These are phyloP conservation scores for Vitis riparia DNA, from an alignment of 164 flowering plant genomes.

Conservation along the genomic window DNA sequence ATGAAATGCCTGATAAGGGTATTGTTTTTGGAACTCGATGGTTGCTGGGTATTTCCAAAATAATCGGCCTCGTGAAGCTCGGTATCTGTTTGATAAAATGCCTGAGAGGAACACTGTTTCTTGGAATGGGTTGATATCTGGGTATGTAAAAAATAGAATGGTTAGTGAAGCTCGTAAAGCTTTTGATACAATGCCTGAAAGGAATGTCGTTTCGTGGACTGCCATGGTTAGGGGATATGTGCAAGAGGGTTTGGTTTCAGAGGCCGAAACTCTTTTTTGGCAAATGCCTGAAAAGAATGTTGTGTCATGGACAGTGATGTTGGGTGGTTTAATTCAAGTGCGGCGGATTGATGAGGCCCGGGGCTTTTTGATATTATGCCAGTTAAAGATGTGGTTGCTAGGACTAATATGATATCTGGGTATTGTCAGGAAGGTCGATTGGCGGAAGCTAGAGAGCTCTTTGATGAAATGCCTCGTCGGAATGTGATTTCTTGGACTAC, in stretches of 20 bases:
- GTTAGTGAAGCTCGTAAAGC: slow-evolving; percentile 47
- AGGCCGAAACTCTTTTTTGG: slow-evolving; percentile 63
- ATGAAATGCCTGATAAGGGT: slow-evolving; percentile 39
- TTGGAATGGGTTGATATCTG: slow-evolving; percentile 73
- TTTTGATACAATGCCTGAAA: slow-evolving; percentile 63
- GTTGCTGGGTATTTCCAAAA: slow-evolving; percentile 61
- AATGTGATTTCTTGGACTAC: slow-evolving; percentile 78
- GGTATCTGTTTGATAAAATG: slow-evolving; percentile 56
- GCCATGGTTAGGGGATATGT: slow-evolving; percentile 71
- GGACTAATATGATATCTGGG: slow-evolving; percentile 74
- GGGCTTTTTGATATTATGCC: slow-evolving; percentile 64
- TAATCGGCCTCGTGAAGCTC: slow-evolving; percentile 45
- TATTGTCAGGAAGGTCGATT: slow-evolving; percentile 57
- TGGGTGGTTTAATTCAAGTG: slow-evolving; percentile 65
- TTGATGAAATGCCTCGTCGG: slow-evolving; percentile 63
- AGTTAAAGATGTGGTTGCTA: slow-evolving; percentile 67
- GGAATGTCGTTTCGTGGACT: slow-evolving; percentile 79
- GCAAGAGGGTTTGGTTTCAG: slow-evolving; percentile 48
- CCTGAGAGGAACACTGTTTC: slow-evolving; percentile 56
- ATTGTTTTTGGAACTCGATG: slow-evolving; percentile 61
- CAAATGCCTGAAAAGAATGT: slow-evolving; percentile 79
- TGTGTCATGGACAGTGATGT: slow-evolving; percentile 81
- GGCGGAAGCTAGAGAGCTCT: slow-evolving; percentile 62
- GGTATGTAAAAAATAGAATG: slow-evolving; percentile 60
- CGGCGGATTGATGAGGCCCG: slow-evolving; percentile 66